Evolutionary conservation across 129 eudicot genomes (phyloP).

Genomic region (Smallanthus sonchifolius): DNA sequence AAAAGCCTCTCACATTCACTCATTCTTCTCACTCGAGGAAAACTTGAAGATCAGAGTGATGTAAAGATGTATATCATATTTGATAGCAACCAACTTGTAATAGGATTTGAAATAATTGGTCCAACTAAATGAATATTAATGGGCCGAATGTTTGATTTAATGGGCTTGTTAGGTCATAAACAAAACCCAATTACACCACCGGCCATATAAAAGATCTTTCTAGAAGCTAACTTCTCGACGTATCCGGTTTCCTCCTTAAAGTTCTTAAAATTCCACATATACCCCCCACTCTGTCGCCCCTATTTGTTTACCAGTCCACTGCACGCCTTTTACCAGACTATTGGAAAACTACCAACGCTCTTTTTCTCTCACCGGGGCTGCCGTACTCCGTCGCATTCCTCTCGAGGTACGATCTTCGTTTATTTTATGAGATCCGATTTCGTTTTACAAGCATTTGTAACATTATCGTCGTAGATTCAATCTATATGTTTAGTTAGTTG

Average conservation of each 20-base stretch:
- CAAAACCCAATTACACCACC: not conserved
- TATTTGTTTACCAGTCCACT: conserved; percentile 7
- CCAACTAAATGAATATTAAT: not conserved
- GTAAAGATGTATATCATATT: conserved; percentile 59
- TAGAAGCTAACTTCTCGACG: conserved; percentile 16
- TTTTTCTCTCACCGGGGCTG: conserved; percentile 2
- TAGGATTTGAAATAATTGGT: not conserved
- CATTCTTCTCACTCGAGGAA: conserved; percentile 50
- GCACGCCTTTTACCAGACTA: not conserved
- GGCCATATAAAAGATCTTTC: conserved; percentile 11
- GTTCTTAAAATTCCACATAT: not conserved
- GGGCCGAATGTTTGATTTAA: not conserved
- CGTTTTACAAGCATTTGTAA: not conserved
- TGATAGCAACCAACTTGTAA: conserved; percentile 33
- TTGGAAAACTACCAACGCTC: not conserved
- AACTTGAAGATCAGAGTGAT: conserved; percentile 62
- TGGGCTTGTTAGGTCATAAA: not conserved
- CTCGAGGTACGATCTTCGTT: not conserved
- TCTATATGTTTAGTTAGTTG: not conserved
- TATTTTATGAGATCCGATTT: conserved; percentile 12
- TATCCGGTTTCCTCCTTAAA: not conserved
- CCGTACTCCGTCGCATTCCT: not conserved
- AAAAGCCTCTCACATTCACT: conserved; percentile 59
- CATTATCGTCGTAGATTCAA: not conserved
- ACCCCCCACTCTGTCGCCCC: conserved; percentile 9